Base-by-base conservation (phyloP, 192 early-diverging fungal genomes). In the Dimargaris verticillata region DNA sequence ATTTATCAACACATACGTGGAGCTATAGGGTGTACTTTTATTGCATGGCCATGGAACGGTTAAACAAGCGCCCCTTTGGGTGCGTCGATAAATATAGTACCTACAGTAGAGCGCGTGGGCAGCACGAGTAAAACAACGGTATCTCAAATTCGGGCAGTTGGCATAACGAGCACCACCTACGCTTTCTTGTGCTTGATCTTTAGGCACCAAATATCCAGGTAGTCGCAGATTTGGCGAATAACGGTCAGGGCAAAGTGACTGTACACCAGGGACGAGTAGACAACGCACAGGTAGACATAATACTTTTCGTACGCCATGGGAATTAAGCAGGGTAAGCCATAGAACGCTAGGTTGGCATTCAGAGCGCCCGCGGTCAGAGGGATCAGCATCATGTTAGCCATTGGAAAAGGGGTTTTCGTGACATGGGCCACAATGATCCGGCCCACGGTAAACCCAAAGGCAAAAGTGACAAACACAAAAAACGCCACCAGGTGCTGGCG, bases 371-470 rank as follows among this genome's bases (percentile, higher is more conserved):
- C 60, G 51, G 79, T 60, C 26, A 87, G 67, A n/a, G 83, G 79
- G 26, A 80, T 61, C 55, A 81, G 72, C 63, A 75, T 74, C 45
- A 83, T 70, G 66, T 88, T 84, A 57, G 80, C 72, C 60, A 80
- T 76, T 2, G 91, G 91, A 77, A 90, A 93, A 18, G 82, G 78
- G 48, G 84, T 79, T 26, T 89, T 83, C n/a, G 82, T 79, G 28
- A 91, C 85, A 62, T 93, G 91, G 33, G 88, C 87, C 18, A 88
- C 78, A 68, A 93, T 91, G 64, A 93, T 88, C 46, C 79, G 73
- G 20, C 87, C 86, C 46, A 91, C 88, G 41, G 84, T 85, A 66
- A 88, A 84, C 49, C 86, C 88, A 66, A 87, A 87, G 25, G 84
- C 77, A 57, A 86, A 81, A 44, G 86, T 82, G 44, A 85, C 73